These are phyloP conservation scores for Stylosanthes scabra DNA, from an alignment of 331 rosid genomes.

Conservation along the genomic window DNA sequence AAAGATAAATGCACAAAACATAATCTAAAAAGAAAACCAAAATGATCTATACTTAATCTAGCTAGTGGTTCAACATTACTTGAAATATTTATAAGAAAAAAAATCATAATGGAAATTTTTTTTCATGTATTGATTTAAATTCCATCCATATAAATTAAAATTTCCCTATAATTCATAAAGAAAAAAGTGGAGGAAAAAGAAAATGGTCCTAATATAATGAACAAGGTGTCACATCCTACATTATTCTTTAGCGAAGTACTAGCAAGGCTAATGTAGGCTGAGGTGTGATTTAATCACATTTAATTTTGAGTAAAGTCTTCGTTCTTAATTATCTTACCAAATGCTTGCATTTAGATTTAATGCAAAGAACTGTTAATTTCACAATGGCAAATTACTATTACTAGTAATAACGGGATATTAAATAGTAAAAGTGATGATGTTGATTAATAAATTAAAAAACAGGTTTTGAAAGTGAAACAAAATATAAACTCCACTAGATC, in stretches of 20 bases:
- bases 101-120: no score
- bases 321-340: slow-evolving; percentile 18
- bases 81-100: background rate
- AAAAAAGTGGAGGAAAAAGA: background rate
- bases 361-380: slow-evolving; percentile 21
- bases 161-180: background rate
- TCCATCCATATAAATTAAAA: background rate
- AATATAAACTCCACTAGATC: background rate
- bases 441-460: background rate
- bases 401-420: background rate
- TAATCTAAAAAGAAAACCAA: background rate
- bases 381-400: background rate
- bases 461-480: background rate
- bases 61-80: background rate
- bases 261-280: slow-evolving; percentile 28
- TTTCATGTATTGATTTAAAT: background rate
- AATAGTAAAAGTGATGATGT: background rate
- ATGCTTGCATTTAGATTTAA: background rate
- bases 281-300: no score
- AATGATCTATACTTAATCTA: background rate
- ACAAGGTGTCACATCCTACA: background rate
- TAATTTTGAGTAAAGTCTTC: slow-evolving; percentile 36
- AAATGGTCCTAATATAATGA: background rate
- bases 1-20: no score
- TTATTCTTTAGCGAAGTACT: slow-evolving; percentile 13